Evolutionary conservation across 2,329 filamentous ascomycete genomes (phyloP), one percentile per base, ranked within the genome.

Genomic region (Sporothrix euskadiensis): DNA sequence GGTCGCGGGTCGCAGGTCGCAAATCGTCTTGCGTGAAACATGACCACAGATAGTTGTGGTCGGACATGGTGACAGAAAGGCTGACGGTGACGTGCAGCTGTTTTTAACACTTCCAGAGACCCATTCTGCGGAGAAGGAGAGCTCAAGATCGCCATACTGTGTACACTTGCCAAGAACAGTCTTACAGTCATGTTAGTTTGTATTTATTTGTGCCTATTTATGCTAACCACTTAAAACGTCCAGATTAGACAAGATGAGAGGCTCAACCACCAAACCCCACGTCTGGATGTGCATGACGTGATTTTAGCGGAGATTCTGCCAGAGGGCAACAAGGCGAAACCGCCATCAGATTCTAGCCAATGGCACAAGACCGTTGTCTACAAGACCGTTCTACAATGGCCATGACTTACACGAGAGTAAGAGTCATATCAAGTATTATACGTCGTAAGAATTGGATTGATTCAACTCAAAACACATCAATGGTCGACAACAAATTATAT

Each of bases 211-310:
- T 19, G n/a, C 14, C 2, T 52, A 16, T 54, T 7, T 82, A 79
- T 3, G 79, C 81, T 14, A 85, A 81, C 1, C 85, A 78, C 57
- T 84, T 82, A 83, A 82, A 85, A 56, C 84, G 83, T 76, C 83
- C 83, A 30, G 19, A 61, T 39, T 22, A 63, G 32, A 41, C 19
- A 57, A 14, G 26, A 1, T 26, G 9, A 19, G 19, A 12, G 39
- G 22, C 9, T 22, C 35, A 26, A 22, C 4, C 10, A 35, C 16
- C 16, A n/a, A 26, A 59, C 35, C 52, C 68, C 68, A 70, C 68
- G 52, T 41, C 54, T 32, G 4, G 3, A 3, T 44, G 47, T 44
- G 49, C 35, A 71, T 71, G 69, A 56, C 61, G 69, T 61, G 56
- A 71, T 71, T 61, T 71, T 71, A 71, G 69, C 69, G 69, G 39